Percentiles rank a stretch among this genome's conserved stretches.
Evolutionary conservation across 179 eudicot genomes (phyloP).

Genomic region (Silene vulgaris): DNA sequence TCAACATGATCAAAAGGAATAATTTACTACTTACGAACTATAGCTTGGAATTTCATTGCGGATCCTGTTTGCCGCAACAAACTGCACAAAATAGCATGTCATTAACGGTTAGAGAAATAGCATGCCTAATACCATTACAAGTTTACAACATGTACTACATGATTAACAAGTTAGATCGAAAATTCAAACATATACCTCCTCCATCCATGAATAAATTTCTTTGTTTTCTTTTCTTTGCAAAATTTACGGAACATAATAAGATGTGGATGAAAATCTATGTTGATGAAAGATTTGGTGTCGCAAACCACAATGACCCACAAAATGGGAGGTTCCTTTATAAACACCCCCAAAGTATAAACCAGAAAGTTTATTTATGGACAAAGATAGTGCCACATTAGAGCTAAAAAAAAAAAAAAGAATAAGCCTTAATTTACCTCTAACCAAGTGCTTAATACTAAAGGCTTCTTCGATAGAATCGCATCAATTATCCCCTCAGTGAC

Average conservation of each 20-base stretch:
- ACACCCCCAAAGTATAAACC: background rate
- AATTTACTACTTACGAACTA: slow-evolving; percentile 48
- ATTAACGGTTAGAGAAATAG: slow-evolving; percentile 13
- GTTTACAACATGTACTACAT: background rate
- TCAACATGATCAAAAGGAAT: background rate
- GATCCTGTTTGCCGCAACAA: slow-evolving; percentile 49
- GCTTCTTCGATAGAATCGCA: slow-evolving; percentile 66
- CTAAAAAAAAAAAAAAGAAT: background rate
- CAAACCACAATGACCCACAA: background rate
- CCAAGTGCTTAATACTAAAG: slow-evolving; percentile 61
- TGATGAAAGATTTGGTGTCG: background rate
- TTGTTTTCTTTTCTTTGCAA: background rate
- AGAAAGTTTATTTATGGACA: background rate
- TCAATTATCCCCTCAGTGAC: slow-evolving; percentile 58
- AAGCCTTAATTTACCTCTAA: slow-evolving; percentile 54
- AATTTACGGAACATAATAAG: background rate
- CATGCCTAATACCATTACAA: background rate
- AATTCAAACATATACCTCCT: slow-evolving; percentile 4
- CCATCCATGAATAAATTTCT: background rate
- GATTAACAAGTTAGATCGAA: background rate
- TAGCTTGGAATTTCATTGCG: slow-evolving; percentile 68
- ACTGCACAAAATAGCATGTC: slow-evolving; percentile 33
- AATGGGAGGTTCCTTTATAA: background rate
- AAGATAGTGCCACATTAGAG: background rate
- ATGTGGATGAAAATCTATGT: too few species aligned